Base-by-base conservation (phyloP, 352 stramenopile genomes). In the Phytophthora rubi region DNA sequence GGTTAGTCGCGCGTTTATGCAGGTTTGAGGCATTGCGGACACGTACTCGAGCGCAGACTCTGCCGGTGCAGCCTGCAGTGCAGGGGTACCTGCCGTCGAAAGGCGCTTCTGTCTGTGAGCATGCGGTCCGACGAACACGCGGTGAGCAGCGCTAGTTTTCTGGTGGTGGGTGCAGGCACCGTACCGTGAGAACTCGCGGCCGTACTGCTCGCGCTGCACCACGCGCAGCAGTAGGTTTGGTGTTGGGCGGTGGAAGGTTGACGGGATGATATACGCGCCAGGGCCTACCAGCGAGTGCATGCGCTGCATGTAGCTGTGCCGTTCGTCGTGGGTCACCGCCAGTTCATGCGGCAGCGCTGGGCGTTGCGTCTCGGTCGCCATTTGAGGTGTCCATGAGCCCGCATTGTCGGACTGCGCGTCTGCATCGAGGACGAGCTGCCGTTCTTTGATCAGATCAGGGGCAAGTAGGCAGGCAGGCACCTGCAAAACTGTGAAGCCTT, bases 221-320 rank as follows among this genome's bases (percentile, higher is more conserved):
- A 75, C 69, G 28, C 73, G 80, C 32, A 87, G 53, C 16, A 80
- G 57, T 32, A 78, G 56, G 39, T 89, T 90, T 10, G 71, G 62
- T 28, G 55, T 12, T 13, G 48, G 51, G 12, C 59, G 68, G 28
- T 68, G 59, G 65, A 91, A 91, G 13, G 73, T 81, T 21, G 84
- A 92, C 13, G 82, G 82, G 52, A 92, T 89, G 37, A 57, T 70
- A 57, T 92, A 90, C 28, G 80, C 74, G 12, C 84, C 82, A 2
- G 84, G 84, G 0, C 84, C 84, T 8, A 63, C 77, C 12, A 84
- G 60, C 6, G 74, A 80, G 12, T 88, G 57, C 47, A 81, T 71
- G 8, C 77, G 79, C 63, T 82, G 70, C 72, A 92, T 76, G 77
- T 89, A 92, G 65, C 73, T 86, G 62, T 81, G 66, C 10, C 76